phyloP scores from a whole-genome alignment of 805 yeast genomes.

The Tetrapisispora taiwanensis region DNA sequence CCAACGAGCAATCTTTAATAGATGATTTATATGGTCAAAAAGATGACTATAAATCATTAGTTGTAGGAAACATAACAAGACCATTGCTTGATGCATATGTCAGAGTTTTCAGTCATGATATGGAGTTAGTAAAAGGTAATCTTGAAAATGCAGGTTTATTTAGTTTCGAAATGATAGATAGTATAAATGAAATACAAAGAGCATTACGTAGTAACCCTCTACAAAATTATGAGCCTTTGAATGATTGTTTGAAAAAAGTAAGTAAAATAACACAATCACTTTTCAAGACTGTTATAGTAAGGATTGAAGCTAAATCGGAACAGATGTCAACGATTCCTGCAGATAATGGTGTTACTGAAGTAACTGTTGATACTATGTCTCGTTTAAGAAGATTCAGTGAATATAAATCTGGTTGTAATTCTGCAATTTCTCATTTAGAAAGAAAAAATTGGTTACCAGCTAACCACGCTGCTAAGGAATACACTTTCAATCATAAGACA shows the following conservation, averaged over 20 bases:
- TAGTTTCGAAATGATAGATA: constrained; percentile 50
- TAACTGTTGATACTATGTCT: constrained; percentile 63
- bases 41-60: constrained; percentile 19
- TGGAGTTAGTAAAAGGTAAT: constrained; percentile 33
- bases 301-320: constrained; percentile 43
- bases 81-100: constrained; percentile 33
- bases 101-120: constrained; percentile 31
- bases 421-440: constrained; percentile 40
- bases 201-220: constrained; percentile 24
- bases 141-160: constrained; percentile 41
- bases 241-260: constrained; percentile 18
- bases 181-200: constrained; percentile 30
- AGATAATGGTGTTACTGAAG: constrained; percentile 63
- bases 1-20: constrained; percentile 41
- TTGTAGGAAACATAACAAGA: constrained; percentile 28
- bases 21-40: constrained; percentile 34
- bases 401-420: constrained; percentile 40
- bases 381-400: constrained; percentile 56
- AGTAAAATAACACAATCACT: constrained; percentile 30
- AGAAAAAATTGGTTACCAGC: constrained; percentile 63
- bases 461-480: constrained; percentile 31
- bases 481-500: constrained; percentile 12
- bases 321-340: constrained; percentile 42
- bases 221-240: constrained; percentile 15
- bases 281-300: constrained; percentile 47